Evolutionary conservation across 2,329 filamentous ascomycete genomes (phyloP), one percentile per base, ranked within the genome.

Genomic region (Penicillium rolfsii): DNA sequence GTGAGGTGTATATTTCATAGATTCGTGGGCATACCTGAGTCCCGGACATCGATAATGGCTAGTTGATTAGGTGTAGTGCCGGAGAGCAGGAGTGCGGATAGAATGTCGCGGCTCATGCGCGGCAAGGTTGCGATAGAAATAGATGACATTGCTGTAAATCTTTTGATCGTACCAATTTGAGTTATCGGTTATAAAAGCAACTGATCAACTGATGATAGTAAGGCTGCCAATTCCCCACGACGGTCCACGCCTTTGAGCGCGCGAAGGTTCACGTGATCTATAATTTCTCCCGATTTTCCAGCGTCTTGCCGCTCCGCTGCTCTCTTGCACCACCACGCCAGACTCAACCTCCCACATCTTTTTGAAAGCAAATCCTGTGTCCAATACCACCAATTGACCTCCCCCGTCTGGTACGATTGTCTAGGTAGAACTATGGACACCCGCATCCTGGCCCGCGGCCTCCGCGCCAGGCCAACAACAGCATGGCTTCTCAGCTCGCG

Each of bases 11-110:
- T 26, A 33, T 24, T 22, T 19, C 8, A 6, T 53, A 24, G 8
- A 4, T 19, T 4, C 24, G 30, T 7, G 5, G 19, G 48, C 79
- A 57, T 77, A 90, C 89, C 89, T 67, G 88, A 87, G 75, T 97
- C 95, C 60, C 95, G 88, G 7, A 98, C 95, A 75, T 98, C 95
- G 60, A 98, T 85, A 40, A 98, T 82, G 9, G 91, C 91, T 59
- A 93, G 62, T 52, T 83, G 71, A 75, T 79, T 59, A 75, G 78
- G 60, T 52, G 75, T 71, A 55, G 70, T 76, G 68, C 82, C 79
- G 14, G 82, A 80, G 26, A 88, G 82, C 16, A 94, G 83, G 54
- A 87, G 81, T 22, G 85, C 78, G 0, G 90, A 87, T 55, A 96
- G 87, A n/a, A 83, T 79, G 64, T 89, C 82, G 38, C 88, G 87